These are phyloP conservation scores for Begonia masoniana DNA, from an alignment of 306 rosid species.

Conservation along the genomic window DNA sequence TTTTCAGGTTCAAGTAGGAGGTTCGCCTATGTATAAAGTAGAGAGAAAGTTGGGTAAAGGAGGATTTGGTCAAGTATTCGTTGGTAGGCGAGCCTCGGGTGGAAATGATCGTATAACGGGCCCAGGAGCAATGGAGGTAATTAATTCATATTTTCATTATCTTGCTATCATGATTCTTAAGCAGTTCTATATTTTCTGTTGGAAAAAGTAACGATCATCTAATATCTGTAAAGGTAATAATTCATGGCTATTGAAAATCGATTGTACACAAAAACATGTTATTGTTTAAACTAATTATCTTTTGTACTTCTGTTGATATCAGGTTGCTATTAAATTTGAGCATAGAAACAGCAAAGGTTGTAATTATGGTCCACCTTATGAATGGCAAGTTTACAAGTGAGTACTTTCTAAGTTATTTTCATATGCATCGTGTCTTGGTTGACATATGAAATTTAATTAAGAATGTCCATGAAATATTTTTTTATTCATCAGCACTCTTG, in stretches of 20 bases:
- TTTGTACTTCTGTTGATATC: conserved; percentile 15
- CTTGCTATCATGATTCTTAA: no score
- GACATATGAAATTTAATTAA: not conserved
- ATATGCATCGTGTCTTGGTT: not conserved
- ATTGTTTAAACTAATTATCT: not conserved
- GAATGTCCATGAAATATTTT: conserved; percentile 1
- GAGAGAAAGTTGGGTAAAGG: conserved; percentile 85
- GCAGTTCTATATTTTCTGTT: not conserved
- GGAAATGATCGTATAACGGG: conserved; percentile 63
- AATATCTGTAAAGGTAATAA: not conserved
- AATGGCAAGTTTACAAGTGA: conserved; percentile 99
- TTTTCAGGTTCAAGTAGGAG: conserved; percentile 79
- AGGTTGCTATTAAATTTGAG: conserved; percentile 95
- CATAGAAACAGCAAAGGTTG: conserved; percentile 97
- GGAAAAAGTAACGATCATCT: not conserved
- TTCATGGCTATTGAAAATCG: not conserved
- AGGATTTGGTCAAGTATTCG: conserved; percentile 93
- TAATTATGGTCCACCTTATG: conserved; percentile 85
- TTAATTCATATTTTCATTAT: not conserved
- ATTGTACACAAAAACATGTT: no score
- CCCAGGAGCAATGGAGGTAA: conserved; percentile 70
- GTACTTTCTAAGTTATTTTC: conserved; percentile 10
- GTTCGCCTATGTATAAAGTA: conserved; percentile 67
- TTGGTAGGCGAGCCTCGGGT: conserved; percentile 67
- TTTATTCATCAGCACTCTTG: conserved; percentile 55